These are phyloP conservation scores for Luffa acutangula DNA, from an alignment of 306 rosid species.

Conservation along the genomic window DNA sequence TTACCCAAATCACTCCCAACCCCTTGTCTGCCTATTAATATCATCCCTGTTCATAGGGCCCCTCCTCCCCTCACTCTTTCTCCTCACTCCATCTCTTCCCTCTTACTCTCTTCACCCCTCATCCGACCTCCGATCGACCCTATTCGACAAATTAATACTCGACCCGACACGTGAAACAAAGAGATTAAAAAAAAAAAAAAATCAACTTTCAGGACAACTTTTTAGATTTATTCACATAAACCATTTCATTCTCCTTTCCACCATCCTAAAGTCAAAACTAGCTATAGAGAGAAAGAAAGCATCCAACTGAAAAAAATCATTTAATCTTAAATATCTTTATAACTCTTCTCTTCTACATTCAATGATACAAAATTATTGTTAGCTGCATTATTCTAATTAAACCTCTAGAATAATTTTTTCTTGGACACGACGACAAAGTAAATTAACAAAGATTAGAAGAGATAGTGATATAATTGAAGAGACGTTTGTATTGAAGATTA, in stretches of 20 bases:
- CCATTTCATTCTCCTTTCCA: too few species aligned
- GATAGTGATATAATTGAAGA: neutral
- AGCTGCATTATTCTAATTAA: too few species aligned
- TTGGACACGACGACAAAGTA: neutral
- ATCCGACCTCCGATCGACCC: neutral
- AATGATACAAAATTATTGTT: too few species aligned
- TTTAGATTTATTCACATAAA: too few species aligned
- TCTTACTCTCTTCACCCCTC: neutral
- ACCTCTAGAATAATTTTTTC: too few species aligned
- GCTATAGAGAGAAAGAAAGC: too few species aligned
- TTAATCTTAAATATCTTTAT: too few species aligned
- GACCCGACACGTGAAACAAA: neutral
- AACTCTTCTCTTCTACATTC: too few species aligned
- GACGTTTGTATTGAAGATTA: neutral
- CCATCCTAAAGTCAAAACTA: too few species aligned
- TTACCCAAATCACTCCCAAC: neutral
- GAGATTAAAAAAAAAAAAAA: neutral
- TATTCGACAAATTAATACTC: neutral
- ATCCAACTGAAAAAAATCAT: too few species aligned
- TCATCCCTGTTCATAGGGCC: neutral
- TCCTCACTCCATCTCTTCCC: neutral
- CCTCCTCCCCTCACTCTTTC: neutral
- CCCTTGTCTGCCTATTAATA: conserved; percentile 1
- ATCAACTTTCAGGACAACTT: neutral
- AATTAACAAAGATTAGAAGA: neutral